Evolutionary conservation across 2,329 filamentous ascomycete genomes (phyloP), one percentile per base, ranked within the genome.

Genomic region (Paecilomyces sp.): DNA sequence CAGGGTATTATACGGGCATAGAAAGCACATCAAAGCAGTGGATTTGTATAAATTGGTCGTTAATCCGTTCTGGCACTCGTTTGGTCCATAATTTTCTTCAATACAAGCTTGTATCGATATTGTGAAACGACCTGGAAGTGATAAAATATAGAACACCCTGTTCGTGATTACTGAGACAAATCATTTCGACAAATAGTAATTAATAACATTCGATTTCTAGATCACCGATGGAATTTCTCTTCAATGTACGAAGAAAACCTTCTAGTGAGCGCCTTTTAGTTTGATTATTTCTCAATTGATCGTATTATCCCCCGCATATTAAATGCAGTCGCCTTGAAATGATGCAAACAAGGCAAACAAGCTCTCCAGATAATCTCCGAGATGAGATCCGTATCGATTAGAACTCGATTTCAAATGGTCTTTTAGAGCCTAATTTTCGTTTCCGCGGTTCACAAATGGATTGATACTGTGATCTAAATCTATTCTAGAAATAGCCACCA

Each of bases 281-380:
- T 47, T n/a, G 15, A 18, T 7, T n/a, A 3, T 18, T 8, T n/a
- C 5, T 8, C n/a, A 9, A 47, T 22, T 47, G n/a, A 47, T 22
- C 41, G 18, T 9, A 5, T 15, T 41, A 47, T 47, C 5, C 15
- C 9, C 41, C 41, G 13, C 7, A 47, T 18, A 7, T 11, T 33
- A 28, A 28, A 28, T 28, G 25, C 25, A 28, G 34, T 41, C 34
- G 34, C 34, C 5, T n/a, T 11, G 36, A 41, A n/a, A n/a, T 41
- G 41, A 47, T 47, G 63, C 63, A 64, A 65, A 65, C 63, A 50
- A 22, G 62, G 62, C 63, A 65, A 65, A 65, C 63, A 61, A 58
- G 57, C 55, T 56, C 18, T 56, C 34, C 31, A 55, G 31, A 34
- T 55, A 60, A 53, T 22, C 58, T 61, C 36, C 54, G 55, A 51